Base-by-base conservation (phyloP, 208 protist species). In the Leishmania aethiopica region DNA sequence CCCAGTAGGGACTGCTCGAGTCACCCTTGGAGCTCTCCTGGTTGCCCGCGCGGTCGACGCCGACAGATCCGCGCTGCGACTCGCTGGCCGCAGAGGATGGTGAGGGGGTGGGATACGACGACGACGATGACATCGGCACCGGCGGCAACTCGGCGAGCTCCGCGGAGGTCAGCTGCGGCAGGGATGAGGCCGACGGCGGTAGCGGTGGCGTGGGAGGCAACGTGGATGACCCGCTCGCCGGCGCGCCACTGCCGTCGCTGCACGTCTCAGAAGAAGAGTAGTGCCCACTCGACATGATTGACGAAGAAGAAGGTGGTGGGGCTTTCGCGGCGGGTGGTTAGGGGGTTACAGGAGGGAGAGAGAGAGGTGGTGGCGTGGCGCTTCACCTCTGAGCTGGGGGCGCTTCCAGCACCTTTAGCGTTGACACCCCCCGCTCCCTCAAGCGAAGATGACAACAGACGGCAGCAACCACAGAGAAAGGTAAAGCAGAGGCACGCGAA, bases 81-180 rank as follows among this genome's bases (percentile, higher is more conserved):
- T 55, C 72, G 13, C 49, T 60, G 72, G 72, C 22, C 3, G 15
- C 45, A 22, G 80, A 19, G 59, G 35, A 72, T 47, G 47, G 13
- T 47, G 67, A 17, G 17, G 22, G 67, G 15, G 67, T 19, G 25
- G 15, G 67, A 47, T 28, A 47, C 59, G 47, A 32, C 19, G 77
- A 69, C 17, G 80, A 66, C 2, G 66, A 79, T 3, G 81, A 80
- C 19, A 69, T 51, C 17, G 74, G 80, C 32, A 70, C 53, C 15
- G 69, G 76, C 15, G 81, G 76, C 25, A 77, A 77, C 40, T 77
- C 75, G 3, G 81, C 81, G 53, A 80, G 57, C 45, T 84, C 81
- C 3, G 74, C 76, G 11, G 78, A 57, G 3, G 81, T 80, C 8
- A 84, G 59, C 67, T 77, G 81, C 40, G 64, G 75, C 37, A 67